These are phyloP conservation scores for Neoboletus subvelutipes DNA, from an alignment of 768 basidiomycete species.

Conservation along the genomic window DNA sequence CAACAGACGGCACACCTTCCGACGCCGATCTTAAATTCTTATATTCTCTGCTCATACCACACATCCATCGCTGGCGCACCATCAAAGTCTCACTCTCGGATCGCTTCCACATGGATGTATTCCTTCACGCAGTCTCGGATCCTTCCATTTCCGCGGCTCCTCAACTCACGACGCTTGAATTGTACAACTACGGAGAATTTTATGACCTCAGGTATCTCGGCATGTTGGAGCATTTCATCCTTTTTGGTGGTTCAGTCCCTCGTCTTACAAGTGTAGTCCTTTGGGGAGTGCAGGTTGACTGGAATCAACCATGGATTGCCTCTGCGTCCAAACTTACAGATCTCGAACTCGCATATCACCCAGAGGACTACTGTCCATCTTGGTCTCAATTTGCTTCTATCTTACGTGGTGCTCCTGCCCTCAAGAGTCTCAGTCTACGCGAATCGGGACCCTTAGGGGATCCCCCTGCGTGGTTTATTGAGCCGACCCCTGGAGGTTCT, in stretches of 20 bases:
- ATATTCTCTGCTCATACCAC: slow-evolving; percentile 44
- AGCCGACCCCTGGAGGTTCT: slow-evolving; percentile 15
- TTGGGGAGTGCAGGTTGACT: slow-evolving; percentile 72
- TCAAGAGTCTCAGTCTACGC: slow-evolving; percentile 52
- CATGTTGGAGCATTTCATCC: slow-evolving; percentile 40
- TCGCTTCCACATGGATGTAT: slow-evolving; percentile 47
- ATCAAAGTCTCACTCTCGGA: slow-evolving; percentile 46
- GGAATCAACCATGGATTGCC: slow-evolving; percentile 45
- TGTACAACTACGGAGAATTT: slow-evolving; percentile 55
- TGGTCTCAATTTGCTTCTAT: slow-evolving; percentile 54
- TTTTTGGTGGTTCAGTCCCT: slow-evolving; percentile 56
- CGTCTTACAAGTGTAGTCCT: slow-evolving; percentile 48
- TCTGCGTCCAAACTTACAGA: slow-evolving; percentile 37
- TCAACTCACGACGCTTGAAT: slow-evolving; percentile 49
- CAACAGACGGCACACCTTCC: slow-evolving; percentile 24
- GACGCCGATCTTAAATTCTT: slow-evolving; percentile 26
- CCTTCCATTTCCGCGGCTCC: slow-evolving; percentile 45
- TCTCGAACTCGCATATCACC: slow-evolving; percentile 62
- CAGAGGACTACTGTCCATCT: slow-evolving; percentile 60
- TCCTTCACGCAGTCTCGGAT: slow-evolving; percentile 44
- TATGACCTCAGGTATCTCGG: slow-evolving; percentile 19
- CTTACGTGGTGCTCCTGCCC: slow-evolving; percentile 50
- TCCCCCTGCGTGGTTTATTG: slow-evolving; percentile 37
- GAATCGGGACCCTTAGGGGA: slow-evolving; percentile 55
- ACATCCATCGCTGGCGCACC: slow-evolving; percentile 52